Conservation (phyloP, 345 rosid genomes). For the Salix brachista region DNA sequence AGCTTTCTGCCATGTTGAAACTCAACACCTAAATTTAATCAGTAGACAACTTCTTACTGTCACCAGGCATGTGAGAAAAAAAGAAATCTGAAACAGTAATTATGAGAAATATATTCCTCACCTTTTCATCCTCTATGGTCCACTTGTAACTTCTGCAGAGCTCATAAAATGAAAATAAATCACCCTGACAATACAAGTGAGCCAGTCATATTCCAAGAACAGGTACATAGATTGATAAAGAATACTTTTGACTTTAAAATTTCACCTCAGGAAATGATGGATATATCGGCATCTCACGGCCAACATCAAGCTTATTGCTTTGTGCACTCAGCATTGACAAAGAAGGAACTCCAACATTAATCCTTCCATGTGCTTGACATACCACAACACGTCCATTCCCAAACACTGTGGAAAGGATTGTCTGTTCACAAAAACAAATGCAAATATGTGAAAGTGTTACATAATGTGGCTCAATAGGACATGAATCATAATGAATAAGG, state of each 20-base stretch:
- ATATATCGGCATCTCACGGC: conserved; percentile 65
- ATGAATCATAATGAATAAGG: not conserved
- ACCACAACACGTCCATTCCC: conserved; percentile 52
- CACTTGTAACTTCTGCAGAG: conserved; percentile 69
- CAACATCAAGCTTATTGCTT: conserved; percentile 74
- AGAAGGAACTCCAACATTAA: conserved; percentile 72
- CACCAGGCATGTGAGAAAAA: conserved; percentile 1
- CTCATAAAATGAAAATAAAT: conserved; percentile 73
- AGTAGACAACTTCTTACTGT: conserved; percentile 1
- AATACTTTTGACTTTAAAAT: conserved; percentile 20
- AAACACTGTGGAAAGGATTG: conserved; percentile 57
- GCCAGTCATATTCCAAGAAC: conserved; percentile 20
- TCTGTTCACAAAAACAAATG: conserved; percentile 42
- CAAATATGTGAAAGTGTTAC: conserved; percentile 8
- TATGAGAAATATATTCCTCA: conserved; percentile 10
- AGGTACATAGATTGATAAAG: conserved; percentile 8
- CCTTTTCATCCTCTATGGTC: conserved; percentile 77
- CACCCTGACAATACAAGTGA: conserved; percentile 52
- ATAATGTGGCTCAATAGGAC: not conserved
- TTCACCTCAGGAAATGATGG: conserved; percentile 80
- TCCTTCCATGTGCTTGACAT: conserved; percentile 60
- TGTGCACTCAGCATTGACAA: conserved; percentile 58
- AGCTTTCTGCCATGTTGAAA: conserved; percentile 30
- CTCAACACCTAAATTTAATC: conserved; percentile 51
- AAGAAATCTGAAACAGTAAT: conserved; percentile 7